Conservation (phyloP, 2,329 filamentous ascomycete genomes). For the Diaporthe velutina region DNA sequence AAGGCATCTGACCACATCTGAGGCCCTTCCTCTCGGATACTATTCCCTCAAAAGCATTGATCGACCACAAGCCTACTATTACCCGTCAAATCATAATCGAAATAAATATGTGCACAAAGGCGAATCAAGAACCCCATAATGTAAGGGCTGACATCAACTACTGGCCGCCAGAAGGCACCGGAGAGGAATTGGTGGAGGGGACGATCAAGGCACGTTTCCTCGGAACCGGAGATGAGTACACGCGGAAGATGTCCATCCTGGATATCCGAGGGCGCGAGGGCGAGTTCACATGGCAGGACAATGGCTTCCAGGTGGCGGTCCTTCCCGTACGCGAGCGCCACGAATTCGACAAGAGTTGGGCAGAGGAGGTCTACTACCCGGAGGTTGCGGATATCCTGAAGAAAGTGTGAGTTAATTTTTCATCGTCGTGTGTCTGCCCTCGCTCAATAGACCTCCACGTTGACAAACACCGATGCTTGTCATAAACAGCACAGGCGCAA, state of each 20-base stretch:
- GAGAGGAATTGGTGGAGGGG: conserved; percentile 1
- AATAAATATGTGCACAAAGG: background rate
- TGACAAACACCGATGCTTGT: background rate
- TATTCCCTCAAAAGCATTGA: background rate
- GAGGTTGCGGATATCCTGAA: background rate
- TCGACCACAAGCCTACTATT: no score
- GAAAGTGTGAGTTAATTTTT: background rate
- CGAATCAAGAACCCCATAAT: background rate
- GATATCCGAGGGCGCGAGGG: background rate
- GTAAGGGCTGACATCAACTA: conserved; percentile 8
- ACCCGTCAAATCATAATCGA: background rate
- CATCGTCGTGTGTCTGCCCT: background rate
- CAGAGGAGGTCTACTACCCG: background rate
- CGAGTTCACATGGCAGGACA: background rate
- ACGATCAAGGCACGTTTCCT: conserved; percentile 11
- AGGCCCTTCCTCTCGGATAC: no score
- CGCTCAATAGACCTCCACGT: background rate
- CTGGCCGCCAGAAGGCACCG: conserved; percentile 5
- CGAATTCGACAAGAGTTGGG: conserved; percentile 4
- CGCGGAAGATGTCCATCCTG: background rate
- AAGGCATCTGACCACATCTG: no score
- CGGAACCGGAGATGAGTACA: background rate
- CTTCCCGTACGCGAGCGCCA: background rate
- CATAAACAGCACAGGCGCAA: background rate
- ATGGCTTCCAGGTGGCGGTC: background rate